Conservation (phyloP, 306 rosid genomes). For the Ormosia emarginata region DNA sequence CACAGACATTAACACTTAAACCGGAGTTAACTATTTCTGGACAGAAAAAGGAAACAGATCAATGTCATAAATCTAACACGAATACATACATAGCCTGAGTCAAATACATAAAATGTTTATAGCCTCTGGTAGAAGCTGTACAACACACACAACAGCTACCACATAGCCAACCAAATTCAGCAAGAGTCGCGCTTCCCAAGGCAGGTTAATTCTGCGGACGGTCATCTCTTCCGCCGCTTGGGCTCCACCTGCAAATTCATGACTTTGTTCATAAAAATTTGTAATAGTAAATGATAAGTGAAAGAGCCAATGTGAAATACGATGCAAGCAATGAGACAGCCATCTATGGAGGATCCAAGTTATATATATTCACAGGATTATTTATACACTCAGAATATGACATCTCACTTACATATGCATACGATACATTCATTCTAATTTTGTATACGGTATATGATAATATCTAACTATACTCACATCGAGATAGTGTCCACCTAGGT, state of each 20-base stretch:
- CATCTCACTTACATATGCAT: too few species aligned
- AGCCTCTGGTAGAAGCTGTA: constrained; percentile 43
- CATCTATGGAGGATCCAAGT: not conserved
- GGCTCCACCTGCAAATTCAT: constrained; percentile 56
- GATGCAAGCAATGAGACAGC: not conserved
- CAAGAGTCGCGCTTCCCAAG: constrained; percentile 8
- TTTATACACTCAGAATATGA: too few species aligned
- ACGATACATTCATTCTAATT: too few species aligned
- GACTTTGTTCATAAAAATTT: not conserved
- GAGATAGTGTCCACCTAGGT: too few species aligned
- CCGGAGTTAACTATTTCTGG: constrained; percentile 6
- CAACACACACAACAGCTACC: constrained; percentile 30
- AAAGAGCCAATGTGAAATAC: not conserved
- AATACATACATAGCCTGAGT: constrained; percentile 40
- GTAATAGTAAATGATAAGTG: not conserved
- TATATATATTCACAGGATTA: not conserved
- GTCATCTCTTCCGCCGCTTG: constrained; percentile 70
- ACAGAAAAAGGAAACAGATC: constrained; percentile 14
- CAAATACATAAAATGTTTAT: constrained; percentile 34
- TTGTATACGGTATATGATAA: too few species aligned
- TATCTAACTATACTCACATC: too few species aligned
- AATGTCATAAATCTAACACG: constrained; percentile 27
- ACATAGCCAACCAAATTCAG: constrained; percentile 8
- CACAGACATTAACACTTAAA: constrained; percentile 24
- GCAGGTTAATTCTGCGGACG: not conserved